phyloP scores from a whole-genome alignment of 2,329 filamentous ascomycete genomes.

The Talaromyces rugulosus region DNA sequence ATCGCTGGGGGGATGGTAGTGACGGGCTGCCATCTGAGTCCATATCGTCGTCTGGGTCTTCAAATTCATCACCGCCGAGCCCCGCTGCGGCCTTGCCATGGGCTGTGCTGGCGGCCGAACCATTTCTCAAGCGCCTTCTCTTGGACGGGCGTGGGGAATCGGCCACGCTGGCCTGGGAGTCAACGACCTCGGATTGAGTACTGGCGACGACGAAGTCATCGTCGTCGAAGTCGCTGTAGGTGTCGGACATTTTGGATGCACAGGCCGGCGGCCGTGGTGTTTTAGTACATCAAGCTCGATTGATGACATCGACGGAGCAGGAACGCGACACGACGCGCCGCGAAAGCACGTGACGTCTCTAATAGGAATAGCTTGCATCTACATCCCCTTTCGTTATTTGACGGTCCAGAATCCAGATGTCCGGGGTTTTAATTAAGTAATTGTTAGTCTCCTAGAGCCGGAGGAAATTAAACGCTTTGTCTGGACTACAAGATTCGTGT shows the following conservation, averaged over 20 bases:
- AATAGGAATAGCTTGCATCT: background rate
- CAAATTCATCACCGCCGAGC: conserved; percentile 5
- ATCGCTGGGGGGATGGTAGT: conserved; percentile 13
- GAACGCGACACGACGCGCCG: conserved; percentile 3
- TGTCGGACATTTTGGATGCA: conserved; percentile 15
- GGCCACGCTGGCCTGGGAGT: background rate
- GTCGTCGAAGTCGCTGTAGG: conserved; percentile 22
- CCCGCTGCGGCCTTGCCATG: background rate
- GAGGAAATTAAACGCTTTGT: background rate
- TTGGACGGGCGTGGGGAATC: conserved; percentile 28
- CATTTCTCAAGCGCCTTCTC: conserved; percentile 24
- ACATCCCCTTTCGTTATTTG: background rate
- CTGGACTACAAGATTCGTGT: background rate
- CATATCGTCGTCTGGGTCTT: conserved; percentile 11
- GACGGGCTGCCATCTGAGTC: conserved; percentile 16
- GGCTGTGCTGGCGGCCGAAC: background rate
- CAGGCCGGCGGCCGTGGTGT: conserved; percentile 1
- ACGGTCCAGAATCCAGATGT: background rate
- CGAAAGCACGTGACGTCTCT: conserved; percentile 9
- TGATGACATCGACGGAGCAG: background rate
- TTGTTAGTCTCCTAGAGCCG: background rate
- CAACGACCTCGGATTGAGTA: conserved; percentile 12
- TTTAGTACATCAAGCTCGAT: background rate
- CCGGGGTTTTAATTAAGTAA: background rate
- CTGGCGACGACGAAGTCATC: conserved; percentile 22